phyloP scores from a whole-genome alignment of 1,284 basidiomycete genomes.

The Tilletia walkeri region DNA sequence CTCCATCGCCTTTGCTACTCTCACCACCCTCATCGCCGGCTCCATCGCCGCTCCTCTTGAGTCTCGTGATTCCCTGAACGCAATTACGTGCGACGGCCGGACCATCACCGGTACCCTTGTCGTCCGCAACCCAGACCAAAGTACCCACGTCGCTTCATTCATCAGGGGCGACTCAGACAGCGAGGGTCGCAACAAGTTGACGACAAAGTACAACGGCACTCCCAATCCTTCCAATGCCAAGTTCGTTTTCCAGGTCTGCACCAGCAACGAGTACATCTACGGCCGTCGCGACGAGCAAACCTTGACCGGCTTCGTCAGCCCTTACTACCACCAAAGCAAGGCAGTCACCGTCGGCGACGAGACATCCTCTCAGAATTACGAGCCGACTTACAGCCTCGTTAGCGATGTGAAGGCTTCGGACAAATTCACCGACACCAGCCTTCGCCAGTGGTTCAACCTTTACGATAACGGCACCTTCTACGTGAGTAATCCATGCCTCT shows the following conservation, averaged over 20 bases:
- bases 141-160: background rate
- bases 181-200: background rate
- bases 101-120: background rate
- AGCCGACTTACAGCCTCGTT: background rate
- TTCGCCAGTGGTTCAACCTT: background rate
- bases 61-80: background rate
- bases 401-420: background rate
- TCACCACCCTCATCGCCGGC: background rate
- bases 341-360: background rate
- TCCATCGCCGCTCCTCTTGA: background rate
- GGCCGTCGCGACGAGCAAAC: background rate
- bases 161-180: background rate
- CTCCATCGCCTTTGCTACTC: background rate
- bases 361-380: background rate
- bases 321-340: background rate
- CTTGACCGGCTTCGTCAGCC: background rate
- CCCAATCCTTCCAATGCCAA: background rate
- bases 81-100: background rate
- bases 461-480: constrained; percentile 8
- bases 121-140: constrained; percentile 7
- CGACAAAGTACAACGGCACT: constrained; percentile 1
- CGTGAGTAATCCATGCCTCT: background rate
- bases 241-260: background rate
- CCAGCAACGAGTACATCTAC: background rate
- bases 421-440: background rate